phyloP scores from a whole-genome alignment of 1,284 basidiomycete species.

The Dichomitus squalens region DNA sequence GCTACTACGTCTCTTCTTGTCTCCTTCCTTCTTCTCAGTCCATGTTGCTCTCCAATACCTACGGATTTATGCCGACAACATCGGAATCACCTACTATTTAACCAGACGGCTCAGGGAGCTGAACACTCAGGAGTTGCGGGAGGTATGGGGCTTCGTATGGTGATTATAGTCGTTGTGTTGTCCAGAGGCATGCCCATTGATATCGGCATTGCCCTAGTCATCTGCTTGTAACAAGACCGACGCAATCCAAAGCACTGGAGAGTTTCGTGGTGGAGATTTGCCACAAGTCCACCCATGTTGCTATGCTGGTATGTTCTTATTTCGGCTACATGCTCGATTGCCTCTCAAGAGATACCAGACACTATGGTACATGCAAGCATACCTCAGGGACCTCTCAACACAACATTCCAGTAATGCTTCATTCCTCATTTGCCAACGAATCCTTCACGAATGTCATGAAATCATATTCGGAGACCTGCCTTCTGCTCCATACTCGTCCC shows the following conservation, averaged over 20 bases:
- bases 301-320: conserved; percentile 78
- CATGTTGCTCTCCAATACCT: conserved; percentile 92
- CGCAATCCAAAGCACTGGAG: conserved; percentile 88
- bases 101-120: conserved; percentile 81
- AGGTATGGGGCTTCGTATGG: conserved; percentile 98
- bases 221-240: conserved; percentile 88
- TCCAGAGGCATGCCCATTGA: conserved; percentile 17
- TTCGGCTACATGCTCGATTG: conserved; percentile 8
- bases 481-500: conserved; percentile 64
- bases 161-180: conserved; percentile 38
- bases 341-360: conserved; percentile 61
- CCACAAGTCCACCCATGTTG: conserved; percentile 89
- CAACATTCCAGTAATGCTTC: conserved; percentile 71
- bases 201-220: conserved; percentile 56
- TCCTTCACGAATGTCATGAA: conserved; percentile 92
- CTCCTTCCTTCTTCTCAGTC: conserved; percentile 88
- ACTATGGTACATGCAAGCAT: conserved; percentile 97
- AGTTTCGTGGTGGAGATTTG: conserved; percentile 87
- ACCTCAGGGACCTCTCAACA: conserved; percentile 82
- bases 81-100: conserved; percentile 96
- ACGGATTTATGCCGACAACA: conserved; percentile 86
- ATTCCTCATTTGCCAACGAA: conserved; percentile 91
- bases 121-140: conserved; percentile 81
- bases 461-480: conserved; percentile 95
- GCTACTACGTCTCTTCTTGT: conserved; percentile 86